Conservation (phyloP, 2,329 filamentous ascomycete genomes). For the Exophiala sideris region DNA sequence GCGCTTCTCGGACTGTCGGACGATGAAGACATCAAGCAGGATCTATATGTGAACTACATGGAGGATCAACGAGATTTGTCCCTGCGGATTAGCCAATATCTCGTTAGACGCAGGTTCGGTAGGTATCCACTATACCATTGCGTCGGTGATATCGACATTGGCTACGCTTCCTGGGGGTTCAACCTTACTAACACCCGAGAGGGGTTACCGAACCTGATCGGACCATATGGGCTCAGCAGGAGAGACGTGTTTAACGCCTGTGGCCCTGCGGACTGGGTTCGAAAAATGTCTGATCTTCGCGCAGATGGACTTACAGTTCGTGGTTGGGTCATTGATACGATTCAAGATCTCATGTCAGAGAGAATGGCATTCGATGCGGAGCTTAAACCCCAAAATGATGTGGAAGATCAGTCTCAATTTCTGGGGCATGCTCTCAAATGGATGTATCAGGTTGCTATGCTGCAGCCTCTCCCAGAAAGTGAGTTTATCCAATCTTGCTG, state of each 20-base stretch:
- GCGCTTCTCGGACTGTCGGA: constrained; percentile 8
- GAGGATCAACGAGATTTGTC: neutral
- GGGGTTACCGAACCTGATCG: neutral
- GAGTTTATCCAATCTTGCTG: constrained; percentile 12
- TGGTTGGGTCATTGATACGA: constrained; percentile 8
- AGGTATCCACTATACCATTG: constrained; percentile 11
- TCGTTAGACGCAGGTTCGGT: neutral
- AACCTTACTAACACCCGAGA: constrained; percentile 4
- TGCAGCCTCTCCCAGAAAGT: neutral
- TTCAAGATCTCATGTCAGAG: neutral
- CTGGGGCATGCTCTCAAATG: constrained; percentile 1
- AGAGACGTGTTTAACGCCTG: neutral
- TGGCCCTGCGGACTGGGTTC: neutral
- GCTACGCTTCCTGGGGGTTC: constrained; percentile 9
- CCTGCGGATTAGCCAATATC: constrained; percentile 10
- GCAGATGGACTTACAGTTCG: neutral
- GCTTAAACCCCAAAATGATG: neutral
- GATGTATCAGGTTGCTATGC: constrained; percentile 1
- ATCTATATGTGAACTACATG: constrained; percentile 13
- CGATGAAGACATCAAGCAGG: constrained; percentile 5
- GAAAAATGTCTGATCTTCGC: neutral
- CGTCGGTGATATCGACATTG: neutral
- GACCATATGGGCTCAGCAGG: neutral
- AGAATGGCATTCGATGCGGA: neutral
- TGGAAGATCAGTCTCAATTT: neutral